Base-by-base conservation (phyloP, 768 basidiomycete genomes). In the Hericium alpestre region DNA sequence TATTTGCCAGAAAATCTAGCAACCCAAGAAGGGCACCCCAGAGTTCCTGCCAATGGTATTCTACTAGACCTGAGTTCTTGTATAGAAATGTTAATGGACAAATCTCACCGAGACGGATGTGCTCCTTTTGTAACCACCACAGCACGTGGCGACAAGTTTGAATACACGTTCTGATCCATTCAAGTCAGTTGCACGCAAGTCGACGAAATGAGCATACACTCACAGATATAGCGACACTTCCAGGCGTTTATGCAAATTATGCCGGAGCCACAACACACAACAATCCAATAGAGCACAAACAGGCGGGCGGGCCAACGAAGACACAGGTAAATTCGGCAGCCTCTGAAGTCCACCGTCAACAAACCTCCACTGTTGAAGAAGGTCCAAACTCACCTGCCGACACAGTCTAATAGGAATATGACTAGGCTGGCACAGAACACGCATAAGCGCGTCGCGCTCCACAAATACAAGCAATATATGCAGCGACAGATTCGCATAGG, bases 251-350 rank as follows among this genome's bases (percentile, higher is more conserved):
- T 86, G 82, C 32, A 87, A 69, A 64, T 86, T 86, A 61, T 88
- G 85, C 16, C 83, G 79, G 25, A 86, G 66, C 83, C 84, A 87
- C 13, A 87, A 71, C 6, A 83, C 73, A 61, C 81, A 83, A 56
- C 81, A 85, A 65, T 87, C 84, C n/a, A 87, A 64, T 22, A 87
- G 56, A 3, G 82, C 78, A 61, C 81, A 82, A 23, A 84, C 59
- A 1, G 77, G 76, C 1, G 81, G 72, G 52, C 76, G 71, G 9
- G 72, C 69, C 4, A 72, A 55, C 1, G 66, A 64, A 8, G 73
- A 64, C 11, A 66, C 55, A 1, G 83, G 76, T 41, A 86, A 70
- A 13, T 73, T 63, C 11, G 86, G 86, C 23, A 75, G 54, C 58
- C 79, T 77, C 84, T 82, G 48, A 40, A 8, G 39, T 18, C 16